phyloP scores from a whole-genome alignment of 805 yeast genomes.

The Yarrowia alimentaria region DNA sequence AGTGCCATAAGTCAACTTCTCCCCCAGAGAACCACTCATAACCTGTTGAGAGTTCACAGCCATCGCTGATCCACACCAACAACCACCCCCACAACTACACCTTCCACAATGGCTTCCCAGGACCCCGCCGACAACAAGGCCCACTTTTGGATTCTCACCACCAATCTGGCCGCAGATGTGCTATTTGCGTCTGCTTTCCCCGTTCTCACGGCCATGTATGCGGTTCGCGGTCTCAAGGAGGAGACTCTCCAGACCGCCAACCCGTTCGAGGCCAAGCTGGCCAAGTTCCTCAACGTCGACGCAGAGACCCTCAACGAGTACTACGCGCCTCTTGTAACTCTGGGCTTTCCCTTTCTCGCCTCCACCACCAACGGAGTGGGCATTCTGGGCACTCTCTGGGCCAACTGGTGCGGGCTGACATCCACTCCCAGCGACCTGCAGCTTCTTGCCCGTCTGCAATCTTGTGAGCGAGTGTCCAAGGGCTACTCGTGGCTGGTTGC shows the following conservation, averaged over 20 bases:
- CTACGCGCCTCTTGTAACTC: slow-evolving; percentile 14
- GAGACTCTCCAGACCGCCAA: slow-evolving; percentile 10
- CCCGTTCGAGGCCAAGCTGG: slow-evolving; percentile 4
- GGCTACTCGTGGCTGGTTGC: slow-evolving; percentile 6
- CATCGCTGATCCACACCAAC: no score
- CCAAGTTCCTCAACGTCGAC: slow-evolving; percentile 5
- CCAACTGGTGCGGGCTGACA: slow-evolving; percentile 15
- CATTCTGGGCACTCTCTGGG: slow-evolving; percentile 14
- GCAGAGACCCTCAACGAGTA: slow-evolving; percentile 18
- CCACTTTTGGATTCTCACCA: slow-evolving; percentile 1
- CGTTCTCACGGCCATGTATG: slow-evolving; percentile 2
- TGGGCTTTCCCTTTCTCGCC: slow-evolving; percentile 23
- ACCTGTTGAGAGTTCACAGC: no score
- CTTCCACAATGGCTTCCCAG: no score
- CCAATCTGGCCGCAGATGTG: slow-evolving; percentile 14
- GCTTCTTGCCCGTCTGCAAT: slow-evolving; percentile 5
- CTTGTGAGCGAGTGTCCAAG: slow-evolving; percentile 6
- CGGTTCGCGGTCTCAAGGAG: slow-evolving; percentile 1
- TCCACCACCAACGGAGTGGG: slow-evolving; percentile 12
- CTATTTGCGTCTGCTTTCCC: slow-evolving; percentile 14
- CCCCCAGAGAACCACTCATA: no score
- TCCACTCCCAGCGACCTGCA: neutral
- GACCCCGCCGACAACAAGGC: slow-evolving; percentile 8
- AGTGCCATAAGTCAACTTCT: no score
- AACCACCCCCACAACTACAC: no score